phyloP scores from a whole-genome alignment of 306 rosid species.

The Alnus glutinosa region DNA sequence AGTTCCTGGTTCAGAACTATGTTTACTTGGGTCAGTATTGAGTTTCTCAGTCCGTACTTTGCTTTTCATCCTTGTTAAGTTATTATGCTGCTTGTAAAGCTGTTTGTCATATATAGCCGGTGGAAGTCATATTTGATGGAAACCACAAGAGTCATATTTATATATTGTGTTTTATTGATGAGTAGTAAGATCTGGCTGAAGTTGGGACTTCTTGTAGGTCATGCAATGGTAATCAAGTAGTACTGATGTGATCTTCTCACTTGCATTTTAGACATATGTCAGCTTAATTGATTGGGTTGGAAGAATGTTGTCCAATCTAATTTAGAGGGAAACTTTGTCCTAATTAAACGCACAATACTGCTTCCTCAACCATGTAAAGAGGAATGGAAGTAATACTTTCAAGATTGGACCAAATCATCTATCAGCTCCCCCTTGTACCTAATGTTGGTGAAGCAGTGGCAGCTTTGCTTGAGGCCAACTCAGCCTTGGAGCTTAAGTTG shows the following conservation, averaged over 20 bases:
- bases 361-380: too few species aligned
- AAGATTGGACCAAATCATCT: too few species aligned
- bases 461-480: too few species aligned
- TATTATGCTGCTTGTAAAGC: conserved; percentile 12
- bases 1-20: conserved; percentile 12
- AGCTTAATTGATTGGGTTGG: too few species aligned
- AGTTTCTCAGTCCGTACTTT: background rate
- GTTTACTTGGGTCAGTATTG: conserved; percentile 2
- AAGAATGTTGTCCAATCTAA: too few species aligned
- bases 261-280: too few species aligned
- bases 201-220: background rate
- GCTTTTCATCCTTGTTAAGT: background rate
- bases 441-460: too few species aligned
- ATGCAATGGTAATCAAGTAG: background rate
- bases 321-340: too few species aligned
- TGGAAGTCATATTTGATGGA: background rate
- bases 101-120: conserved; percentile 6
- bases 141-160: background rate
- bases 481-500: too few species aligned
- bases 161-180: background rate
- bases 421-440: too few species aligned
- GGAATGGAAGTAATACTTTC: too few species aligned
- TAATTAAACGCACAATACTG: too few species aligned
- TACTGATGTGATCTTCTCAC: background rate
- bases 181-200: background rate